A percentile compares a stretch with the other conserved stretches of the same genome.
Evolutionary conservation across 192 early-diverging fungal genomes (phyloP).

Genomic region (Coemansia sp.): DNA sequence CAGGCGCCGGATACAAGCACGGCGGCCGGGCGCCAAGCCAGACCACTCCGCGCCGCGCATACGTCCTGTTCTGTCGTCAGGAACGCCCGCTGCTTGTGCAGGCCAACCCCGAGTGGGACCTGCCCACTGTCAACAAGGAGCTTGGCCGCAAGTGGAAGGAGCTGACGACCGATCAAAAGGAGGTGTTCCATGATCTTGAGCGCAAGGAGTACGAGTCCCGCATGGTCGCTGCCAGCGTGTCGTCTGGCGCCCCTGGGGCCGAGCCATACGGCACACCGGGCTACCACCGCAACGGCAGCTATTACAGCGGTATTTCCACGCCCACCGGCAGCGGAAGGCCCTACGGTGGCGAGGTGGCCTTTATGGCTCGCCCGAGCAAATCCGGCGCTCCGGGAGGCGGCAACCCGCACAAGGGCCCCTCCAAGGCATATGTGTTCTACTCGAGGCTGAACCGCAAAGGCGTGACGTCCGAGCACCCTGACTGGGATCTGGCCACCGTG

Average conservation of each 20-base stretch:
- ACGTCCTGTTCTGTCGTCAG: constrained; percentile 47
- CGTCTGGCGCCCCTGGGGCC: background rate
- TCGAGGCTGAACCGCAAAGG: constrained; percentile 40
- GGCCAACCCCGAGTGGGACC: constrained; percentile 43
- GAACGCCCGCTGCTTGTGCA: constrained; percentile 36
- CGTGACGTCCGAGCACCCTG: constrained; percentile 33
- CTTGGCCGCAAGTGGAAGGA: constrained; percentile 52
- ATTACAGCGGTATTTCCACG: constrained; percentile 5
- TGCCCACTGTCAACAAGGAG: constrained; percentile 52
- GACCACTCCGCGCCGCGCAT: constrained; percentile 46
- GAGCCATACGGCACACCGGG: constrained; percentile 1
- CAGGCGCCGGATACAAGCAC: constrained; percentile 9
- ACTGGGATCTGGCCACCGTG: constrained; percentile 48
- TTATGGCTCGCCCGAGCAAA: constrained; percentile 1
- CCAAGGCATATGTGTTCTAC: constrained; percentile 46
- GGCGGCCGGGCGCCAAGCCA: constrained; percentile 15
- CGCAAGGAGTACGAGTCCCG: constrained; percentile 39
- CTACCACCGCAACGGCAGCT: constrained; percentile 24
- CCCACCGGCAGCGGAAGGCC: background rate
- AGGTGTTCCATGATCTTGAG: constrained; percentile 39
- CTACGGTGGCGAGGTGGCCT: background rate
- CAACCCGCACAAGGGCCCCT: constrained; percentile 49
- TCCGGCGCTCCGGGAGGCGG: constrained; percentile 10
- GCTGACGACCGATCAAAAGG: constrained; percentile 24
- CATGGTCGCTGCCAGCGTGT: background rate